Base-by-base conservation (phyloP, 2,329 filamentous ascomycete genomes). In the Calonectria ilicicola region DNA sequence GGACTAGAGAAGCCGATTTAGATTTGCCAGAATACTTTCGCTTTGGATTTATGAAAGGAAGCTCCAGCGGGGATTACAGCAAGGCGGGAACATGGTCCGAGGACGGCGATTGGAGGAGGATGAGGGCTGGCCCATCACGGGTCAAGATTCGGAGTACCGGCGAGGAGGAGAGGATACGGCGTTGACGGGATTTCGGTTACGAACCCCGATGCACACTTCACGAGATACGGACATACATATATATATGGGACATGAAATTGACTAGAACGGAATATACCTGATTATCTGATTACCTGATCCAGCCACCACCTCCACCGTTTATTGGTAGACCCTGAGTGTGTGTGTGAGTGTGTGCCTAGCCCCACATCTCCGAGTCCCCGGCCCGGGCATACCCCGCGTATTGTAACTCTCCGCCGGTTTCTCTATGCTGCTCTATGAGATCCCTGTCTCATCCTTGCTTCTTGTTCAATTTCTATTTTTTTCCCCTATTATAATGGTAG, bases 21-120 rank as follows among this genome's bases (percentile, higher is more conserved):
- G 81, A 82, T 4, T 72, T 88, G 65, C 90, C 92, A 46, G 93
- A 95, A 82, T 96, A 95, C 79, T 96, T 96, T 80, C 86, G 94
- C 8, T 96, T 96, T 82, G 93, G 88, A 2, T 95, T 91, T 79
- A 90, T 96, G 87, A 87, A 89, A 64, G 94, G 93, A 2, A 91
- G 89, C 70, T 81, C 81, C 5, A 88, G 87, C 46, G 92, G 88
- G 27, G 94, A 96, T 81, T 96, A 94, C 79, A 95, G 93, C 17
- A 93, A 91, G 83, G 94, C 94, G 0, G 94, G 93, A 1, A 88
- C 87, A 14, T 96, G 94, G 94, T 87, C 87, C 27, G 83, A 80
- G 1, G 88, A 92, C 65, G 90, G 92, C 1, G 85, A 87, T 40
- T 96, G 94, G 94, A 85, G 85, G 51, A 82, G 89, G 29, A 94